Evolutionary conservation across 2,329 filamentous ascomycete genomes (phyloP).

Genomic region (Aspergillus costaricaensis): DNA sequence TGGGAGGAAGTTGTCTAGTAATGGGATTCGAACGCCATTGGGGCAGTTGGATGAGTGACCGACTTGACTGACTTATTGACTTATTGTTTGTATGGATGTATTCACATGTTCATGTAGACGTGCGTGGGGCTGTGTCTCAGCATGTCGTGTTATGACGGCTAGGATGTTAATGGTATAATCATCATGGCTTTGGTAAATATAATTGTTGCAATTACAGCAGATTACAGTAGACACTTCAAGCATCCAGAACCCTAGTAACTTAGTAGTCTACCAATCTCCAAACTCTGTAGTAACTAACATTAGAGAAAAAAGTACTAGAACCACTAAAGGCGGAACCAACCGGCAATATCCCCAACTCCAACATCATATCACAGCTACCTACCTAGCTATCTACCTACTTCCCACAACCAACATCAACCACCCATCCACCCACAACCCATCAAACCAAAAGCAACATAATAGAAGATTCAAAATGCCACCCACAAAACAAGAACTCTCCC

Average conservation of each 20-base stretch:
- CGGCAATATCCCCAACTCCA: constrained; percentile 14
- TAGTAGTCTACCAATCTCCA: no score
- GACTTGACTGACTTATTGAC: constrained; percentile 9
- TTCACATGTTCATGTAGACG: constrained; percentile 14
- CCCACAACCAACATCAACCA: not conserved
- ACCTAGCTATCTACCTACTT: not conserved
- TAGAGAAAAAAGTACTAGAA: not conserved
- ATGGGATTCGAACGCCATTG: constrained; percentile 17
- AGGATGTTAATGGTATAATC: constrained; percentile 23
- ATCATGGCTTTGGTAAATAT: not conserved
- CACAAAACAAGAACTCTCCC: constrained; percentile 49
- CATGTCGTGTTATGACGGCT: constrained; percentile 16
- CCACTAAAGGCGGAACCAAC: constrained; percentile 4
- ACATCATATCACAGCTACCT: not conserved
- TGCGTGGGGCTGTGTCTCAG: constrained; percentile 24
- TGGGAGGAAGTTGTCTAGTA: constrained; percentile 20
- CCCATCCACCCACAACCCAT: not conserved
- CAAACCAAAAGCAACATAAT: not conserved
- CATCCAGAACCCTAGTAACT: no score
- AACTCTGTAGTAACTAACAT: not conserved
- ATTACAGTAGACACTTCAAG: no score
- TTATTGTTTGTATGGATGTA: constrained; percentile 20
- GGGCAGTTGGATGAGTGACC: constrained; percentile 18
- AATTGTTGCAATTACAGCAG: not conserved
- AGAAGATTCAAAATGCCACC: constrained; percentile 38